Evolutionary conservation across 805 yeast genomes (phyloP).

Genomic region (Brettanomyces custersianus): DNA sequence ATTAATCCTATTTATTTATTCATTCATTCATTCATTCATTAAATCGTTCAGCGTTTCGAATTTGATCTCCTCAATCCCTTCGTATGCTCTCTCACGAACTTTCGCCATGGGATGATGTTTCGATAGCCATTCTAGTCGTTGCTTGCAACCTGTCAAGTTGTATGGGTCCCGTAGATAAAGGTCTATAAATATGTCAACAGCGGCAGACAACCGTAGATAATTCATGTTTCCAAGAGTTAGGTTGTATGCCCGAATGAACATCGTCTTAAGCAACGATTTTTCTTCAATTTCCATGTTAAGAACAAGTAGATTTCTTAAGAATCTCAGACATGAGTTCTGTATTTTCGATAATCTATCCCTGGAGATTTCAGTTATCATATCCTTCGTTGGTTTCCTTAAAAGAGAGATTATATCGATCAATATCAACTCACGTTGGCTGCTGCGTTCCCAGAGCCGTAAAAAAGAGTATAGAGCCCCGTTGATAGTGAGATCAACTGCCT

Average conservation of each 20-base stretch:
- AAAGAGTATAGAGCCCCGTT: slow-evolving; percentile 34
- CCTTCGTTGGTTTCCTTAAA: slow-evolving; percentile 14
- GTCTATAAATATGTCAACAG: slow-evolving; percentile 35
- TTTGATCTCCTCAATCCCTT: slow-evolving; percentile 15
- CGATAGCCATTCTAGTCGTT: slow-evolving; percentile 17
- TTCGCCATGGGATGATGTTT: slow-evolving; percentile 17
- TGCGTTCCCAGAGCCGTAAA: slow-evolving; percentile 14
- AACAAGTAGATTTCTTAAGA: slow-evolving; percentile 33
- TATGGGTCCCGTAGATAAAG: slow-evolving; percentile 17
- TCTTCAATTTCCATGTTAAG: slow-evolving; percentile 25
- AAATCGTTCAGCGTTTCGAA: slow-evolving; percentile 3
- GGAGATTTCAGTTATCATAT: too few species aligned
- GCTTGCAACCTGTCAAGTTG: slow-evolving; percentile 10
- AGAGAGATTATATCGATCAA: slow-evolving; percentile 20
- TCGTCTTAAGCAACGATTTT: slow-evolving; percentile 21
- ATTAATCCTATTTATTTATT: not conserved
- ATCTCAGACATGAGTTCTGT: slow-evolving; percentile 17
- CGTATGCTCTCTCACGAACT: slow-evolving; percentile 11
- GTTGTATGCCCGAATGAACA: slow-evolving; percentile 45
- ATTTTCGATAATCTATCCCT: slow-evolving; percentile 13
- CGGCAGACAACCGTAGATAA: slow-evolving; percentile 27
- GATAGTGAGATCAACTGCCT: slow-evolving; percentile 38
- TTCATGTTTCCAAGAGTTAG: slow-evolving; percentile 43
- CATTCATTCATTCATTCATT: not conserved
- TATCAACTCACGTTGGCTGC: slow-evolving; percentile 6